Percentiles rank a stretch among this genome's conserved stretches.
These are phyloP conservation scores for Clitocybe nebularis DNA, from an alignment of 1,284 basidiomycete genomes.

Conservation along the genomic window DNA sequence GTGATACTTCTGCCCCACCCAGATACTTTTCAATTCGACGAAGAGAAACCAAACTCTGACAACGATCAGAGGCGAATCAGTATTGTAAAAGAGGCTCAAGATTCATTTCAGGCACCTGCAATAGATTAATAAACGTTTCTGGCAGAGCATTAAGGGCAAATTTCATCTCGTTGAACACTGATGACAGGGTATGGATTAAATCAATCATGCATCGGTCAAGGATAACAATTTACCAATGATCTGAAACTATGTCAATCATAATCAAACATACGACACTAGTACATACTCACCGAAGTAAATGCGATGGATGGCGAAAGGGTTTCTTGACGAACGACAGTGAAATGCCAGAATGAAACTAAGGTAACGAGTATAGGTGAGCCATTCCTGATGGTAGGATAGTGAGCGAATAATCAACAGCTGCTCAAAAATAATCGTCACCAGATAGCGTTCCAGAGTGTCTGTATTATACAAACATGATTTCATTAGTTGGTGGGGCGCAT, in stretches of 20 bases:
- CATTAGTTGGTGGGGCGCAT: no score
- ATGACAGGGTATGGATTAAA: constrained; percentile 5
- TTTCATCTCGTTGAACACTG: constrained; percentile 85
- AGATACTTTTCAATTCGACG: constrained; percentile 91
- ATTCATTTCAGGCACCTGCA: constrained; percentile 49
- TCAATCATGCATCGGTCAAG: constrained; percentile 8
- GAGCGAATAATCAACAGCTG: background rate
- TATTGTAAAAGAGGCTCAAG: background rate
- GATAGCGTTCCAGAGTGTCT: constrained; percentile 74
- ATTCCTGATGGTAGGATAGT: constrained; percentile 41
- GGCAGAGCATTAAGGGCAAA: constrained; percentile 83
- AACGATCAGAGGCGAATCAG: constrained; percentile 2
- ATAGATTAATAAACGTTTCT: constrained; percentile 84
- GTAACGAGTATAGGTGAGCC: constrained; percentile 74
- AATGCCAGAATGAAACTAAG: constrained; percentile 82
- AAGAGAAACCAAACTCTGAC: constrained; percentile 76
- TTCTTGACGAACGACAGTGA: constrained; percentile 64
- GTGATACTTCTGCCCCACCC: constrained; percentile 62
- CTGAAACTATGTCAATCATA: no score
- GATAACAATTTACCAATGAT: constrained; percentile 38
- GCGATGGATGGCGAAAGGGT: constrained; percentile 80
- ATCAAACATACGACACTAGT: background rate
- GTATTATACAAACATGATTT: background rate
- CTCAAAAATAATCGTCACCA: constrained; percentile 45
- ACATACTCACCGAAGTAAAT: constrained; percentile 68